phyloP scores from a whole-genome alignment of 164 flowering plant species.

The Chimonanthus salicifolius region DNA sequence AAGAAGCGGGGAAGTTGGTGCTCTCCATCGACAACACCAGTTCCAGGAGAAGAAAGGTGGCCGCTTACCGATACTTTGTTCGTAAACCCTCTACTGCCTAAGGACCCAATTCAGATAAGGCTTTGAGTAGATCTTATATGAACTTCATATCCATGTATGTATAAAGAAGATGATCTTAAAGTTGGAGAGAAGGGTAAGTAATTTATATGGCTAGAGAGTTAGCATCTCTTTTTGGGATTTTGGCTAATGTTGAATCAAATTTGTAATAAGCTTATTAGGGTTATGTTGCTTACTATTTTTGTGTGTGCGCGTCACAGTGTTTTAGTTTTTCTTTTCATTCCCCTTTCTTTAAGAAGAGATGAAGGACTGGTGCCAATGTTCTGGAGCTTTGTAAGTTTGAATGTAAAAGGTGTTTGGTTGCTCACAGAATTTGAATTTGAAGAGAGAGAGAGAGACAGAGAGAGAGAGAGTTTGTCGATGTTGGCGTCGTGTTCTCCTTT shows the following conservation, averaged over 20 bases:
- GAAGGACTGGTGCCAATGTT: background rate
- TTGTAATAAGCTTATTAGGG: background rate
- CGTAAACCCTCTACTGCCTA: conserved; percentile 39
- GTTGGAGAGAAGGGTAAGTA: background rate
- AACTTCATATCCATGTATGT: background rate
- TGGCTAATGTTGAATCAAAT: background rate
- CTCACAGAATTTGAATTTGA: background rate
- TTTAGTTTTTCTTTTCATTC: too few species aligned
- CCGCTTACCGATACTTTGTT: conserved; percentile 84
- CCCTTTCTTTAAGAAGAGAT: background rate
- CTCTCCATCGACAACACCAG: conserved; percentile 73
- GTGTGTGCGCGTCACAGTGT: background rate
- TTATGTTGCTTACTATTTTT: too few species aligned
- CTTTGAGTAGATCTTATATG: background rate
- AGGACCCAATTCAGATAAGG: background rate
- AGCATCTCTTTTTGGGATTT: background rate
- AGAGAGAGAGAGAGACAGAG: background rate
- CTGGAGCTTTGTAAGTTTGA: background rate
- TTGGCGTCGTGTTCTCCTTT: background rate
- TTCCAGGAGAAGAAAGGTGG: conserved; percentile 71
- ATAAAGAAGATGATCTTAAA: background rate
- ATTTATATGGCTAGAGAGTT: background rate
- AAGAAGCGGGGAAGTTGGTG: conserved; percentile 82
- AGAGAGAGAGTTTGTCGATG: background rate
- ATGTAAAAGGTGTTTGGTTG: background rate